phyloP scores from a whole-genome alignment of 1,139 yeast species.

The Candida pseudoviswanathii region DNA sequence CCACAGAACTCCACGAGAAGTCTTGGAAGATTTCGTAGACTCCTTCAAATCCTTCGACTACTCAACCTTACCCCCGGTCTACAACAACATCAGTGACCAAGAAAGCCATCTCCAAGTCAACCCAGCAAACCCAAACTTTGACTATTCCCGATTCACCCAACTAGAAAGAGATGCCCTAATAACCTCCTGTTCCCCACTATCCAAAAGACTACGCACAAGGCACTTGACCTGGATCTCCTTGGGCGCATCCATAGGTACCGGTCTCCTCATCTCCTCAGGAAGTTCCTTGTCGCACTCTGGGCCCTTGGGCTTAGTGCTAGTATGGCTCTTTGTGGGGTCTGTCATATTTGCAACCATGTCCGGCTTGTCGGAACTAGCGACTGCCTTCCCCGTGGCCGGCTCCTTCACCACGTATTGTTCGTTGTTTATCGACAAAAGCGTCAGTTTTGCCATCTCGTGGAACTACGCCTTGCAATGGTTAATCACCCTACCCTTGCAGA shows the following conservation, averaged over 20 bases:
- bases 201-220: slow-evolving; percentile 38
- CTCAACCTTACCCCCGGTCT: slow-evolving; percentile 21
- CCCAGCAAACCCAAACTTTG: slow-evolving; percentile 31
- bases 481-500: slow-evolving; percentile 39
- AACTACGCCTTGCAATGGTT: slow-evolving; percentile 45
- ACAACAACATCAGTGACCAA: slow-evolving; percentile 5
- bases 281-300: slow-evolving; percentile 36
- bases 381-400: slow-evolving; percentile 43
- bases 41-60: slow-evolving; percentile 35
- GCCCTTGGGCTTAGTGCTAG: slow-evolving; percentile 37
- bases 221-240: slow-evolving; percentile 46
- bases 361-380: slow-evolving; percentile 40
- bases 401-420: slow-evolving; percentile 43
- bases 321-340: slow-evolving; percentile 34
- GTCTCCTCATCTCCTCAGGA: slow-evolving; percentile 42
- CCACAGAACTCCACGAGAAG: slow-evolving; percentile 11
- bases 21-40: slow-evolving; percentile 29
- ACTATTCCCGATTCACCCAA: slow-evolving; percentile 29
- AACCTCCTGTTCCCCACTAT: slow-evolving; percentile 33
- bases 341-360: slow-evolving; percentile 38
- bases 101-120: slow-evolving; percentile 10
- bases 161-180: slow-evolving; percentile 36
- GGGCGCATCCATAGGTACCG: slow-evolving; percentile 47
- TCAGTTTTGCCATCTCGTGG: slow-evolving; percentile 47
- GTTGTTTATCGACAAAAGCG: slow-evolving; percentile 37